Evolutionary conservation across 2,329 filamentous ascomycete species (phyloP), one percentile per base, ranked within the genome.

Genomic region (Dactylellina sp.): DNA sequence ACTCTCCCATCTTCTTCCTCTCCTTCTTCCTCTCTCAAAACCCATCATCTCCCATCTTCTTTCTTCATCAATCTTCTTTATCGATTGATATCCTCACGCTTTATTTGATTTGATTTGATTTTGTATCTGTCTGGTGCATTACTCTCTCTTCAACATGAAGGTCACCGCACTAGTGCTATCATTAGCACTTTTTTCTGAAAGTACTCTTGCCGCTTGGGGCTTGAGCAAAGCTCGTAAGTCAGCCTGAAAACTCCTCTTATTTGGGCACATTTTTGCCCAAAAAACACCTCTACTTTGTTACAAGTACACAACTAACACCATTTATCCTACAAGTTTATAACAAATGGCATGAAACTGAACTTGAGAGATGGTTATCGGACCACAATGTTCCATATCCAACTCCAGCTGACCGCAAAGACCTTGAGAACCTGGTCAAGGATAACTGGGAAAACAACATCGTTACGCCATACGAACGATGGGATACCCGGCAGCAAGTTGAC

Each of bases 301-400:
- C n/a, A 35, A 14, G 16, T 25, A 44, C 11, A 44, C 2, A 50
- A 50, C 22, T 28, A 2, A 7, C 11, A 9, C n/a, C n/a, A 22
- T n/a, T 14, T 7, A n/a, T 28, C 37, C 12, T 22, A 14, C 7
- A 49, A 74, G 94, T 90, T 14, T 98, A 98, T 86, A 97, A 98
- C 84, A 97, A 95, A 82, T 99, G 95, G 95, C 94, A 98, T 79
- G 90, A 98, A 85, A 96, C 92, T 20, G 95, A 99, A 85, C 88
- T 99, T 28, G 94, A 99, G 84, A 88, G 93, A 79, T 99, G 95
- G 95, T 88, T 99, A 55, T 91, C 91, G 28, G 95, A 99, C 81
- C 87, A 98, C 83, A 88, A 93, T 81, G 86, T 99, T 68, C 92
- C 94, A 7, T 93, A 97, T 81, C 93, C 95, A n/a, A 89, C 88